phyloP scores from a whole-genome alignment of 169 alveolate species.

The Plasmodium coatneyi region DNA sequence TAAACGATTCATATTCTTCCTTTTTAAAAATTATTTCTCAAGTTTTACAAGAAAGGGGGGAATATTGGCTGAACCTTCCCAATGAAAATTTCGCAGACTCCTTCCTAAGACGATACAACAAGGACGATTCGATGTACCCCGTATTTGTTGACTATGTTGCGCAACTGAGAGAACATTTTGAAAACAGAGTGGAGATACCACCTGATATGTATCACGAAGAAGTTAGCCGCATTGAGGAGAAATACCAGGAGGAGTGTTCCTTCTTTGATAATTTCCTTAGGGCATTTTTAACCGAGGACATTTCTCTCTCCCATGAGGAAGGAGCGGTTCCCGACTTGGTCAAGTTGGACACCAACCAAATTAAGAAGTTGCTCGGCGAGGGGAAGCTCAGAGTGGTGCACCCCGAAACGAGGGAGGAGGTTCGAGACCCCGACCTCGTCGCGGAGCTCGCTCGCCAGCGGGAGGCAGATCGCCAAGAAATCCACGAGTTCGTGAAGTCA shows the following conservation, averaged over 20 bases:
- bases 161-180: constrained; percentile 14
- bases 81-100: constrained; percentile 48
- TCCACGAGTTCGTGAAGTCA: constrained; percentile 3
- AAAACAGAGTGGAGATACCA: constrained; percentile 13
- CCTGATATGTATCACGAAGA: not conserved
- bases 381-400: constrained; percentile 6
- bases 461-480: not conserved
- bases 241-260: constrained; percentile 21
- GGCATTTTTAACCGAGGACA: constrained; percentile 25
- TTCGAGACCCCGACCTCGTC: constrained; percentile 7
- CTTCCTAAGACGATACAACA: constrained; percentile 50
- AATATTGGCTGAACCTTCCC: constrained; percentile 39
- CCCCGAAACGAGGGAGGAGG: not conserved
- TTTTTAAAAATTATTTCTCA: constrained; percentile 36
- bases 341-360: constrained; percentile 32
- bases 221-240: constrained; percentile 21
- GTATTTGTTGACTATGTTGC: constrained; percentile 30
- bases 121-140: constrained; percentile 59
- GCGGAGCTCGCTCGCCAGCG: not conserved
- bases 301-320: not conserved
- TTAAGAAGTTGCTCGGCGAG: constrained; percentile 11
- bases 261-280: constrained; percentile 26
- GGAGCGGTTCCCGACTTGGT: constrained; percentile 4
- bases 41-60: constrained; percentile 63
- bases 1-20: constrained; percentile 27